phyloP scores from a whole-genome alignment of 176 grass and related monocot species.

The Hyparrhenia diplandra region DNA sequence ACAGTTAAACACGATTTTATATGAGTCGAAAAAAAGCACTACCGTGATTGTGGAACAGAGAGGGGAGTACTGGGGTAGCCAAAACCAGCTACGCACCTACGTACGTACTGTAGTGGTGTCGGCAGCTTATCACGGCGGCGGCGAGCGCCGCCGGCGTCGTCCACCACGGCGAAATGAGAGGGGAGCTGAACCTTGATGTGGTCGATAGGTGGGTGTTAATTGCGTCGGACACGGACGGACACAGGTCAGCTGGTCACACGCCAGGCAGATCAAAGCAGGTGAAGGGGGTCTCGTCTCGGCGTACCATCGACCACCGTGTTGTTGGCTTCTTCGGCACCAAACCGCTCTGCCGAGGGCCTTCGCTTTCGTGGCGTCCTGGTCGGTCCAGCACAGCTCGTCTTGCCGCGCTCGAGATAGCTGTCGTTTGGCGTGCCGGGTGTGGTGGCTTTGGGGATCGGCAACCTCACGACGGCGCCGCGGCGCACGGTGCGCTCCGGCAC shows the following conservation, averaged over 20 bases:
- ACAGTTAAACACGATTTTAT: too few species aligned
- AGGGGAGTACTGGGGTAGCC: too few species aligned
- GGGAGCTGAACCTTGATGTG: too few species aligned
- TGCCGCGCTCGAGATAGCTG: background rate
- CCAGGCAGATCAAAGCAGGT: background rate
- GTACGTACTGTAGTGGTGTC: background rate
- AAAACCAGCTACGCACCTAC: too few species aligned
- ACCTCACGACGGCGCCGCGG: background rate
- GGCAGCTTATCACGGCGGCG: background rate
- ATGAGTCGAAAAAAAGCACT: too few species aligned
- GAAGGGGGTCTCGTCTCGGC: too few species aligned
- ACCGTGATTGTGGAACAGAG: too few species aligned
- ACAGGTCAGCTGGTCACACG: background rate
- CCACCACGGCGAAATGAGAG: background rate
- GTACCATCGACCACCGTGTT: background rate
- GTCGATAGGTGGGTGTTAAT: constrained; percentile 3
- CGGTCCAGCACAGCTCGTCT: background rate
- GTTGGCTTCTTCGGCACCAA: background rate
- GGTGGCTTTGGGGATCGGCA: background rate
- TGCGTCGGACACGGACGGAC: background rate
- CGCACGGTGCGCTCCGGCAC: background rate
- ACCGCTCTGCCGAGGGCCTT: background rate
- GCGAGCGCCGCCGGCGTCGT: background rate
- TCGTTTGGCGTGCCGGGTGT: background rate
- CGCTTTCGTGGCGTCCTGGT: background rate